Evolutionary conservation across 441 rosid genomes (phyloP).

Genomic region (Arabidopsis hybrid): DNA sequence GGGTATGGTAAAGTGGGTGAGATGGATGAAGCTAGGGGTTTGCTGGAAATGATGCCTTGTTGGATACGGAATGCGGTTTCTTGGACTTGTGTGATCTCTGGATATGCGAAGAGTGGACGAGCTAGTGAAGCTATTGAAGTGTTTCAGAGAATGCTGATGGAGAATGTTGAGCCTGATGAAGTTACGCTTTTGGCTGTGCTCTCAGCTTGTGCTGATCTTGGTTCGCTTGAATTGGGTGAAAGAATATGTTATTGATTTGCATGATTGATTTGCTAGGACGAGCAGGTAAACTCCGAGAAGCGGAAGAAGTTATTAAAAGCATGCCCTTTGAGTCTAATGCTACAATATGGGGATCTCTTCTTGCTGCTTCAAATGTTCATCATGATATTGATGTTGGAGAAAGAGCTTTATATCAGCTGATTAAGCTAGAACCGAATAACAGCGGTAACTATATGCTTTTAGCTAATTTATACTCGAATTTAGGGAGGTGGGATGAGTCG

Average conservation of each 20-base stretch:
- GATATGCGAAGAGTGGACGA: conserved; percentile 57
- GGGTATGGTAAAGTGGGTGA: conserved; percentile 60
- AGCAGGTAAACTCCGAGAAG: conserved; percentile 74
- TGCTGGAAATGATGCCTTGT: conserved; percentile 59
- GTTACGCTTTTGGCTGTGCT: conserved; percentile 65
- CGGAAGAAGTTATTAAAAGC: conserved; percentile 49
- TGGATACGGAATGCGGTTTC: conserved; percentile 54
- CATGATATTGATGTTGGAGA: conserved; percentile 61
- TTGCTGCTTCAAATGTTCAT: conserved; percentile 62
- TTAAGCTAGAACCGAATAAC: conserved; percentile 66
- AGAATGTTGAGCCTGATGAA: conserved; percentile 67
- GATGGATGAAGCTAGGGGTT: conserved; percentile 52
- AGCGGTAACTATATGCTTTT: conserved; percentile 73
- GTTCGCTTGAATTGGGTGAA: conserved; percentile 65
- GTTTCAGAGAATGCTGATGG: conserved; percentile 64
- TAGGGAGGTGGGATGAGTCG: conserved; percentile 68
- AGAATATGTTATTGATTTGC: conserved; percentile 72
- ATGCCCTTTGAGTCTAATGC: conserved; percentile 80
- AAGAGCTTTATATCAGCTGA: conserved; percentile 54
- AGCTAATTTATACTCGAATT: conserved; percentile 62
- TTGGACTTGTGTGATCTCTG: conserved; percentile 74
- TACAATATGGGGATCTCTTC: conserved; percentile 79
- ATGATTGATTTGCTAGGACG: conserved; percentile 74
- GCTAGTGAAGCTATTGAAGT: conserved; percentile 61
- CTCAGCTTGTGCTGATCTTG: conserved; percentile 76